These are phyloP conservation scores for Monilinia polystroma DNA, from an alignment of 2,329 filamentous ascomycete species.

Conservation along the genomic window DNA sequence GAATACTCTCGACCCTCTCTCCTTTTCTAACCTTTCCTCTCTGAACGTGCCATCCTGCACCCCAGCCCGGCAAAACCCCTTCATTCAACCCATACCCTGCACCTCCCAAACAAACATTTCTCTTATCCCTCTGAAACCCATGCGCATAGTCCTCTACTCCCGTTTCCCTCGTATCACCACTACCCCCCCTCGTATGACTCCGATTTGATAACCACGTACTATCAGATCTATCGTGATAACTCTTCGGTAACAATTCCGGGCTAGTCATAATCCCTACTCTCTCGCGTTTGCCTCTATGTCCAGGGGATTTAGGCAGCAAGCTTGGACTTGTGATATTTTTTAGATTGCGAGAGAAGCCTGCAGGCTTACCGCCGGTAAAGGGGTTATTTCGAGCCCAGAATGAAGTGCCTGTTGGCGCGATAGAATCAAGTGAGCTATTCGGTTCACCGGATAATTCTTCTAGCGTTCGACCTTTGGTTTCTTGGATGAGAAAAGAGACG, in stretches of 20 bases:
- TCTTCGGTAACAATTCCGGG: constrained; percentile 30
- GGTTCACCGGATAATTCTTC: constrained; percentile 67
- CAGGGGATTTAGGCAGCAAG: constrained; percentile 27
- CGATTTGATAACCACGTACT: background rate
- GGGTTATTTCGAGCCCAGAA: constrained; percentile 26
- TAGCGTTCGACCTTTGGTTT: constrained; percentile 72
- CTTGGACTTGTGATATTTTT: background rate
- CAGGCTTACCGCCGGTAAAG: constrained; percentile 32
- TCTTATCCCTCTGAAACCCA: constrained; percentile 17
- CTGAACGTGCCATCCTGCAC: constrained; percentile 36
- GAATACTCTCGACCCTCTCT: constrained; percentile 33
- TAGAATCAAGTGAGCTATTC: constrained; percentile 16
- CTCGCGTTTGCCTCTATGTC: constrained; percentile 29
- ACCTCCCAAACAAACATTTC: constrained; percentile 27
- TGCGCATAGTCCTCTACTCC: constrained; percentile 23
- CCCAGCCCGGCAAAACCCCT: constrained; percentile 33
- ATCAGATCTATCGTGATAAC: background rate
- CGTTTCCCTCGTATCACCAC: constrained; percentile 21
- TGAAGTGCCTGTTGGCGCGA: background rate
- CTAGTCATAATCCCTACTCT: constrained; percentile 36
- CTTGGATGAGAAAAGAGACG: constrained; percentile 70
- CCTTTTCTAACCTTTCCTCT: constrained; percentile 23
- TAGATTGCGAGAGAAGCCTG: constrained; percentile 29
- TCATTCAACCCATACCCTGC: constrained; percentile 20
- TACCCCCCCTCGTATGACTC: background rate